Evolutionary conservation across 495 filamentous ascomycete genomes (phyloP).

Genomic region (Hypomontagnella submonticulosa): DNA sequence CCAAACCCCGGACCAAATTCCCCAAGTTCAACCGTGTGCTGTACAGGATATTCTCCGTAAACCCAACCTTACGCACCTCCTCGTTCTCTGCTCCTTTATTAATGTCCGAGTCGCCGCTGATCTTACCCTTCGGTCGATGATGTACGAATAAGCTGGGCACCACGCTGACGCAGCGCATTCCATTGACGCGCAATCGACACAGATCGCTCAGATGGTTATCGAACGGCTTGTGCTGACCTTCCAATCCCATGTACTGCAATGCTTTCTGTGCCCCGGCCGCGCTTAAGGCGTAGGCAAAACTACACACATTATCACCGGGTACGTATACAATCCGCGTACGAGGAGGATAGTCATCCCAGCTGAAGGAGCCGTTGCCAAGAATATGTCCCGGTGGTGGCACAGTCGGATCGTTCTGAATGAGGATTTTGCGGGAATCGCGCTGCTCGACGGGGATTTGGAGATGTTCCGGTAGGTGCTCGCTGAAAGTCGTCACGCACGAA

Average conservation of each 20-base stretch:
- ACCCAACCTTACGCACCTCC: constrained; percentile 51
- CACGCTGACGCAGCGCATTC: constrained; percentile 54
- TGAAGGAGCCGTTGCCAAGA: constrained; percentile 32
- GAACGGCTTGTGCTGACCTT: constrained; percentile 53
- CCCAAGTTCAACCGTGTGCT: constrained; percentile 60
- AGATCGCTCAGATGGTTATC: constrained; percentile 60
- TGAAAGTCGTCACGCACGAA: constrained; percentile 54
- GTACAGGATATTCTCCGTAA: constrained; percentile 59
- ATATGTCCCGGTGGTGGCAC: constrained; percentile 35
- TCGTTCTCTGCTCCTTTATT: constrained; percentile 40
- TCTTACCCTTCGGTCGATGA: constrained; percentile 55
- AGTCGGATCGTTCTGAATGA: constrained; percentile 35
- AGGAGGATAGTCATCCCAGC: constrained; percentile 47
- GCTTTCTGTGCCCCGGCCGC: constrained; percentile 63
- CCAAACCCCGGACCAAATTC: constrained; percentile 27
- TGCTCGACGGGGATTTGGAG: constrained; percentile 25
- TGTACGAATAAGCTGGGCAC: constrained; percentile 60
- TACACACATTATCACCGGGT: constrained; percentile 59
- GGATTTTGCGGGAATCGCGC: constrained; percentile 24
- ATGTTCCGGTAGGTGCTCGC: constrained; percentile 32
- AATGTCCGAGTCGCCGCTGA: constrained; percentile 59
- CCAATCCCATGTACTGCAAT: constrained; percentile 57
- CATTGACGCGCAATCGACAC: constrained; percentile 48
- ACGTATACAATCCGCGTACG: constrained; percentile 59
- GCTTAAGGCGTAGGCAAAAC: constrained; percentile 65